These are phyloP conservation scores for Botryotinia globosa DNA, from an alignment of 2,329 filamentous ascomycete genomes.

Conservation along the genomic window DNA sequence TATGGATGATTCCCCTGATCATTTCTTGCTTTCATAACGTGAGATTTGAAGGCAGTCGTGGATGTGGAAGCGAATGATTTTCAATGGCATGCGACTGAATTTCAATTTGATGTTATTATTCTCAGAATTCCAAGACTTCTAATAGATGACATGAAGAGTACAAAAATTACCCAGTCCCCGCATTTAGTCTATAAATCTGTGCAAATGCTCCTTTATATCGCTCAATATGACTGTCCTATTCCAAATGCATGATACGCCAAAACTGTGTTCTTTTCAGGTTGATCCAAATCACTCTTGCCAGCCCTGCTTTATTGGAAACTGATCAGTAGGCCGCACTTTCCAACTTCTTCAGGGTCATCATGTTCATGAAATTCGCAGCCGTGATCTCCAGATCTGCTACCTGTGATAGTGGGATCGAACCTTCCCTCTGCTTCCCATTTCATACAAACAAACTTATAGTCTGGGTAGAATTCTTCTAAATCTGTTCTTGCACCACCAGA, in stretches of 20 bases:
- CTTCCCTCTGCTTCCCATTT: not conserved
- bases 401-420: not conserved
- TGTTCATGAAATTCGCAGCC: not conserved
- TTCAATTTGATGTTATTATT: not conserved
- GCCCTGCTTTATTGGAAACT: not conserved
- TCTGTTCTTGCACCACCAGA: not conserved
- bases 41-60: no score
- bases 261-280: not conserved
- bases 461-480: not conserved
- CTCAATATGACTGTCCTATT: not conserved
- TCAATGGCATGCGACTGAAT: no score
- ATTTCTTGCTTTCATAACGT: not conserved
- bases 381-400: not conserved
- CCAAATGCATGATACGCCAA: not conserved
- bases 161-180: not conserved
- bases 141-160: not conserved
- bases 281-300: not conserved
- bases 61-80: fast-evolving
- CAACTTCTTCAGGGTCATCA: not conserved
- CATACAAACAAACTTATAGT: not conserved
- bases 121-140: fast-evolving
- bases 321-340: fast-evolving
- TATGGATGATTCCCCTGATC: not conserved
- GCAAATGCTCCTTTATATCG: not conserved
- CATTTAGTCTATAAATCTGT: not conserved